Base-by-base conservation (phyloP, 129 eudicot species). In the Artemisia annua region DNA sequence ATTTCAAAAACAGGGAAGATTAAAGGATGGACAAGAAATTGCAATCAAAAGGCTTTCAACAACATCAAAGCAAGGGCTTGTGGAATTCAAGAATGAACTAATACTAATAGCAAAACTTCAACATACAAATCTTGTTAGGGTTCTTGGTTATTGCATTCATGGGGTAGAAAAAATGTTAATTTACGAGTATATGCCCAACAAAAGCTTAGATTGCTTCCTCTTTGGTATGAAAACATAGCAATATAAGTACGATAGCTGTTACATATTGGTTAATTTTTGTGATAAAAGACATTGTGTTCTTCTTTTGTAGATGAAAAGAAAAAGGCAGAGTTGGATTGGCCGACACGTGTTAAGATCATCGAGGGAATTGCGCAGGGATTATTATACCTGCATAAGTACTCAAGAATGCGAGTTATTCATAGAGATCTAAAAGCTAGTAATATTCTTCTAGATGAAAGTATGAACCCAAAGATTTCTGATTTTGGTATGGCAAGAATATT, bases 391-490 rank as follows among this genome's bases (percentile, higher is more conserved):
- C 88, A 86, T 60, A 82, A 74, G 6, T 87, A 86, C 60, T 86
- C 91, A 1, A 83, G 88, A 74, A 57, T 86, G 61, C 63, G 81
- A 63, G 82, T 86, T 19, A 83, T 86, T 60, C 91, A 86, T 19
- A 83, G 91, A 58, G 88, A 86, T 75, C 79, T 86, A 20, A 86
- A 86, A 62, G 83, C 85, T 5, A 80, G 82, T 74, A 83, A 86
- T 16, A 73, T 86, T 12, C 60, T 86, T 35, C 50, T 86, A 14
- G 87, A 83, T 71, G 69, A 51, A 4, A 53, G 22, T 16, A 59
- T 86, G 82, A 81, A 86, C 53, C 82, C 91, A 13, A 86, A 86
- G 69, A 86, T 86, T 11, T 80, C 91, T 14, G 88, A 86, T 51
- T 83, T 86, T 81, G 91, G 91, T 7, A 83, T 77, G 86, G 88